These are phyloP conservation scores for Zygnema cylindricum DNA, from an alignment of 139 green algal genomes.

Conservation along the genomic window DNA sequence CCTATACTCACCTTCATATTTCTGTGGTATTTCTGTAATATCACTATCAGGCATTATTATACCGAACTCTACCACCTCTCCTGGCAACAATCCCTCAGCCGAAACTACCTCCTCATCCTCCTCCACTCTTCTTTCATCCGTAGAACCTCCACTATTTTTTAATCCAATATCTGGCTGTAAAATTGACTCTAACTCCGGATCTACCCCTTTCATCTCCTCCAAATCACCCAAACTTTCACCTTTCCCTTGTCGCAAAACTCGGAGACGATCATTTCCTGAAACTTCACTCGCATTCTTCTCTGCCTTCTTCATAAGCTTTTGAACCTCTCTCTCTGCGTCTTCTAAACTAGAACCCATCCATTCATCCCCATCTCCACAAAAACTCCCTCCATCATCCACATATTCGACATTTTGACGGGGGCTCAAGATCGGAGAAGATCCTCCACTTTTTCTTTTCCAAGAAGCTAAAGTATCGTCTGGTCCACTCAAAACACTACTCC, in stretches of 20 bases:
- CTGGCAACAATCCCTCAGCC: no score
- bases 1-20: not conserved
- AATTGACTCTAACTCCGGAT: not conserved
- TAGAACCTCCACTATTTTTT: no score
- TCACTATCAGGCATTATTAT: no score
- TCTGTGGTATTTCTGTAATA: no score
- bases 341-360: not conserved
- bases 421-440: constrained; percentile 38
- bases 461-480: constrained; percentile 43
- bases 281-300: not conserved
- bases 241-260: not conserved
- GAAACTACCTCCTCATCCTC: no score
- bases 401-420: not conserved
- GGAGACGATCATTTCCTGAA: not conserved
- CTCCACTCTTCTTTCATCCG: no score
- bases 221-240: not conserved
- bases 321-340: not conserved
- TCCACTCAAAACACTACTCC: not conserved
- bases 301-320: not conserved
- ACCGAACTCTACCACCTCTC: no score
- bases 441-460: constrained; percentile 44
- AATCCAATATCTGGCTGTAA: no score
- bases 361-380: not conserved
- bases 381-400: constrained; percentile 17
- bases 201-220: not conserved